Base-by-base conservation (phyloP, 805 yeast genomes). In the Saccharomycopsis synnaedendra region DNA sequence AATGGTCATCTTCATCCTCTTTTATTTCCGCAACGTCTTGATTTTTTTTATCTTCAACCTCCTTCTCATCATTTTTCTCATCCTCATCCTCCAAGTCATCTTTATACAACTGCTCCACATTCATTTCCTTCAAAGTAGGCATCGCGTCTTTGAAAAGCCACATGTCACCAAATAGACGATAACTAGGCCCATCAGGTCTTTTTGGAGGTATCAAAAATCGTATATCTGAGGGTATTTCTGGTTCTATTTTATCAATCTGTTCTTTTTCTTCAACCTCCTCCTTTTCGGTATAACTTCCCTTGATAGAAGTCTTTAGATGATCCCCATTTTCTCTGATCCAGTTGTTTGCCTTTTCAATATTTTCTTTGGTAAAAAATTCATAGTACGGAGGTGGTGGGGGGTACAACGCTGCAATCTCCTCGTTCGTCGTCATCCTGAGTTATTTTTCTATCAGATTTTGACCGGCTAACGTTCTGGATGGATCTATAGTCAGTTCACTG, bases 311-410 rank as follows among this genome's bases (percentile, higher is more conserved):
- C 39, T 54, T 54, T 19, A 48, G 47, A 2, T 19, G 19, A n/a
- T 40, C 29, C 43, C 44, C 41, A 30, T 48, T 41, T 19, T 58
- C 54, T 9, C 58, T 54, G 43, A 51, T 50, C 43, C 61, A 50
- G 33, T 58, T 53, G 8, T 63, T 60, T 32, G 73, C 65, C 57
- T 69, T 71, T 27, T 62, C 66, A n/a, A 76, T 55, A 58, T 88
- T 87, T 50, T 76, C 85, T 3, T 67, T 59, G 0, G 95, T 85
- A 67, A 86, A 90, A 57, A 72, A 76, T 59, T 78, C 76, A 55
- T 78, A 75, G 59, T 77, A 86, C 5, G 85, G 84, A 5, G 98
- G 98, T 2, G 98, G 97, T 1, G 95, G 94, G 2, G 98, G 98
- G 56, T 85, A 93, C 39, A 90, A 70, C 5, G 96, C 78, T 10